phyloP scores from a whole-genome alignment of 2,329 filamentous ascomycete genomes.

The Fusarium aywerte region DNA sequence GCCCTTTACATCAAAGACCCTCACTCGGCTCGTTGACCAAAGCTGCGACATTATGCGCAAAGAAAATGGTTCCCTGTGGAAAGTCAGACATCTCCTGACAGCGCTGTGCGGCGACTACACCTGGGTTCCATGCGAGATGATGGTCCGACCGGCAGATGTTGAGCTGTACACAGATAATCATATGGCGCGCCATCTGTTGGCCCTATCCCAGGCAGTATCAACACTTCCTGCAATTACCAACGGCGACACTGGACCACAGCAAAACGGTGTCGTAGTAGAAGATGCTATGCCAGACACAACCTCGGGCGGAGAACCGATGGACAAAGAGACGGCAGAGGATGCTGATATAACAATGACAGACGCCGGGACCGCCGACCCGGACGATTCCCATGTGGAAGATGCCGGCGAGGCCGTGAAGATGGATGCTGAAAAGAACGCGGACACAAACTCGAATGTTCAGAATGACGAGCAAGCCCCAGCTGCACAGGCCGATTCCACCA shows the following conservation, averaged over 20 bases:
- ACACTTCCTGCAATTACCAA: slow-evolving; percentile 36
- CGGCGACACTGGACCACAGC: slow-evolving; percentile 34
- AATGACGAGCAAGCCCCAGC: slow-evolving; percentile 19
- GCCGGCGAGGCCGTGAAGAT: slow-evolving; percentile 18
- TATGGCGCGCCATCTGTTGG: slow-evolving; percentile 53
- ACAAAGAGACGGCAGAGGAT: slow-evolving; percentile 33
- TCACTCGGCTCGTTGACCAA: slow-evolving; percentile 76
- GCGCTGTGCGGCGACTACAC: slow-evolving; percentile 79
- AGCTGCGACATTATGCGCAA: slow-evolving; percentile 77
- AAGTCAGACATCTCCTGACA: slow-evolving; percentile 78
- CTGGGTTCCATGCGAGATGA: slow-evolving; percentile 70
- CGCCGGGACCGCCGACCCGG: slow-evolving; percentile 37
- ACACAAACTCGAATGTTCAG: slow-evolving; percentile 10
- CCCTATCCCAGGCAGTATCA: slow-evolving; percentile 42
- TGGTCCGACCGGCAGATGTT: slow-evolving; percentile 66
- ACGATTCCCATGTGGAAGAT: slow-evolving; percentile 32
- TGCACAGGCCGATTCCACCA: not conserved
- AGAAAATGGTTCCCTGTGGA: slow-evolving; percentile 78
- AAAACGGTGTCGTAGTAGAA: slow-evolving; percentile 20
- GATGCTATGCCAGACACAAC: slow-evolving; percentile 7
- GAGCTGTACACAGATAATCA: slow-evolving; percentile 64
- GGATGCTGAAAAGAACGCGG: slow-evolving; percentile 10
- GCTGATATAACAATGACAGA: slow-evolving; percentile 50
- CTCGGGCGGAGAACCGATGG: slow-evolving; percentile 9
- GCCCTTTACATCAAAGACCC: slow-evolving; percentile 78